Evolutionary conservation across 2,329 filamentous ascomycete species (phyloP), one percentile per base, ranked within the genome.

Genomic region (Didymella pomorum): DNA sequence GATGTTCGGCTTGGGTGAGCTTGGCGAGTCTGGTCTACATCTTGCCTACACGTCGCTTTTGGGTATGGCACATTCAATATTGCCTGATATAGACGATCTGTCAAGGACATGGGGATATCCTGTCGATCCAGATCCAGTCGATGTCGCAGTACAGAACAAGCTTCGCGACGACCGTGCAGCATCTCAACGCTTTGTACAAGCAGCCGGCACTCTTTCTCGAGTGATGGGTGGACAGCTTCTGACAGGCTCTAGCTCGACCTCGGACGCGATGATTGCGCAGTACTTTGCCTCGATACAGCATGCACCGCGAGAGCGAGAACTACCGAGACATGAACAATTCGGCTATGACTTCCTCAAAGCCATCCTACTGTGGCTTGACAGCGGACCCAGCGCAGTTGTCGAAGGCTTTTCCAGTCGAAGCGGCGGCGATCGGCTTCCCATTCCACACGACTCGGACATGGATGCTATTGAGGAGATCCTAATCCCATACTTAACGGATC

Each of bases 291-390:
- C 78, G 20, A 82, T 87, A 25, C 74, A 73, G 41, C 80, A 80
- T 18, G 80, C 83, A 1, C 74, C 76, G 4, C 68, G 69, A 14
- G 76, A 79, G 42, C 64, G 74, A 9, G 64, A 68, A 7, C 42
- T 76, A 10, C 67, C 72, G 16, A 68, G 58, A 8, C 75, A 79
- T 20, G 80, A 85, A 43, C 81, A 82, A 14, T 89, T 89, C 68
- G 80, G 80, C n/a, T 88, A 87, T 64, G 86, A 89, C 63, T 89
- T 89, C 64, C 65, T 89, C 25, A 87, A 86, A 69, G 85, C 86
- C 1, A 86, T 89, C 42, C 68, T 87, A 2, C 77, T 88, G 1
- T 89, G 86, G 84, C 74, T 89, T 2, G 84, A 86, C 53, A 86
- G 84, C 31, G 87, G 87, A 10, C 76, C 84, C 14, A 77, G 81